Evolutionary conservation across 106 monocot genomes (phyloP).

Genomic region (Ottelia alismoides): DNA sequence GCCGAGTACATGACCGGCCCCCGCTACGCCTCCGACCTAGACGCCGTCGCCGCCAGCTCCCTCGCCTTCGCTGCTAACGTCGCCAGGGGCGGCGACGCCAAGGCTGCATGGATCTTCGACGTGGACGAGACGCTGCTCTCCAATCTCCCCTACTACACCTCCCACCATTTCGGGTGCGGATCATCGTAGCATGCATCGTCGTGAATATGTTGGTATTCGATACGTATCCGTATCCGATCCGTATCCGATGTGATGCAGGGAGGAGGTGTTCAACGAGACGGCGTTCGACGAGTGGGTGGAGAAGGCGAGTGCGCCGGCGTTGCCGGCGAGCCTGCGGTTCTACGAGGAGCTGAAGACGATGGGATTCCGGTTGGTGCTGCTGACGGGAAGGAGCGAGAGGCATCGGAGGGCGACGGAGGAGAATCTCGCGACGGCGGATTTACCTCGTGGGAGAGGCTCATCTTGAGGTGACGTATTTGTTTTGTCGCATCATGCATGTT

Average conservation of each 20-base stretch:
- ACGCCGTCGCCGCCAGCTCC: conserved; percentile 4
- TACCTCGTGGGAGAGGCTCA: conserved; percentile 16
- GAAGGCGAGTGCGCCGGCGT: conserved; percentile 8
- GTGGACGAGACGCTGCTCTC: conserved; percentile 30
- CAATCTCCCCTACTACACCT: conserved; percentile 19
- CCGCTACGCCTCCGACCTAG: conserved; percentile 18
- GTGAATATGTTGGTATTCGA: neutral
- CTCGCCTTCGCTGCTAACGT: conserved; percentile 9
- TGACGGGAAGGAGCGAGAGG: conserved; percentile 20
- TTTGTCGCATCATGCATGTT: too few relatives aligned
- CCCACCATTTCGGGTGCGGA: conserved; percentile 13
- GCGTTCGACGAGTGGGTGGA: conserved; percentile 23
- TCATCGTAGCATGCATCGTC: neutral
- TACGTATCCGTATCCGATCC: too few relatives aligned
- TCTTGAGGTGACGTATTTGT: conserved; percentile 18
- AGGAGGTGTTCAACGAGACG: conserved; percentile 10
- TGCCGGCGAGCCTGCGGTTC: conserved; percentile 14
- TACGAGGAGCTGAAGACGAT: conserved; percentile 11
- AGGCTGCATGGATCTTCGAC: conserved; percentile 23
- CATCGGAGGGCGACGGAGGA: conserved; percentile 14
- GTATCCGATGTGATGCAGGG: too few relatives aligned
- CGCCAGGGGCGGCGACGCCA: neutral
- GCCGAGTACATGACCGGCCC: conserved; percentile 16
- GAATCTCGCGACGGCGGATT: conserved; percentile 14
- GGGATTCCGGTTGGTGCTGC: conserved; percentile 10